Conservation (phyloP, 176 grass and related monocot genomes). For the Oryza meyeriana region DNA sequence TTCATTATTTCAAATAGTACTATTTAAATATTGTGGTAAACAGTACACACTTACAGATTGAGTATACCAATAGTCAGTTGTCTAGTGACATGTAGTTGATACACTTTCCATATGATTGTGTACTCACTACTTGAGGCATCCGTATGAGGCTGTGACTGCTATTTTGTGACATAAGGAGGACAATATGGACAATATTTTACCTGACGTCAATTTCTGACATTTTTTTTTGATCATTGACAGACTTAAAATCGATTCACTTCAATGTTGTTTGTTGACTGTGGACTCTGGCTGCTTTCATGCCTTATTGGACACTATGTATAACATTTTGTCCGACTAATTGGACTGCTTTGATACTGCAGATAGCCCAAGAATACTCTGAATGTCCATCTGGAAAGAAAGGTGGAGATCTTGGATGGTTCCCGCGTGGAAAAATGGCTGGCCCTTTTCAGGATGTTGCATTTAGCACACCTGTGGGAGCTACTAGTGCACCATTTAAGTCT, state of each 20-base stretch:
- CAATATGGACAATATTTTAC: neutral
- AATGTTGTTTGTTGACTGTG: neutral
- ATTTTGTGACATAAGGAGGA: neutral
- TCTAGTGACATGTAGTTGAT: neutral
- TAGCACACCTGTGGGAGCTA: constrained; percentile 70
- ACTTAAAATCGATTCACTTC: neutral
- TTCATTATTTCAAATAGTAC: neutral
- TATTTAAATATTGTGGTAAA: neutral
- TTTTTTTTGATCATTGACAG: neutral
- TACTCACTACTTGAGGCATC: neutral
- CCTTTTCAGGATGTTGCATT: constrained; percentile 98
- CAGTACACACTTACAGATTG: neutral
- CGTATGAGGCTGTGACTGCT: neutral
- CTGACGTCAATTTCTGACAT: neutral
- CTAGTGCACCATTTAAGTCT: constrained; percentile 91
- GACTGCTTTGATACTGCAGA: constrained; percentile 21
- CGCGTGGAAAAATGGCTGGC: constrained; percentile 94
- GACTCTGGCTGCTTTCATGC: neutral
- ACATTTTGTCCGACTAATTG: neutral
- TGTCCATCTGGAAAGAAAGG: constrained; percentile 98
- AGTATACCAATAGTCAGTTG: neutral
- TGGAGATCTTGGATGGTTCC: constrained; percentile 98
- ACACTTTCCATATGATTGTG: neutral
- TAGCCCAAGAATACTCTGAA: constrained; percentile 85
- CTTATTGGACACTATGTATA: neutral